These are phyloP conservation scores for Sarocladium strictum DNA, from an alignment of 2,329 filamentous ascomycete genomes.

Conservation along the genomic window DNA sequence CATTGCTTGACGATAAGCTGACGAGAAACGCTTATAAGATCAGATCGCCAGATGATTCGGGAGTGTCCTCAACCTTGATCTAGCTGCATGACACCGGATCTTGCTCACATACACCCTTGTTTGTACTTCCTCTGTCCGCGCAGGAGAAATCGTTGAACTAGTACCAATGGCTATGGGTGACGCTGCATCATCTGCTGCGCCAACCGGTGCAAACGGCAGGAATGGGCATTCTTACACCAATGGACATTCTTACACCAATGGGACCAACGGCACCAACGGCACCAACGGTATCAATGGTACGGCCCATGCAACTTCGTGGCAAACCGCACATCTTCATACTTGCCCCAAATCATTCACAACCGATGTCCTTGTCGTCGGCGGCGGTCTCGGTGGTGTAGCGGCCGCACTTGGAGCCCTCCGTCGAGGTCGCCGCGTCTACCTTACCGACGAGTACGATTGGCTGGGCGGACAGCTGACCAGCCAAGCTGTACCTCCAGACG, in stretches of 20 bases:
- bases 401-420: constrained; percentile 21
- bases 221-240: background rate
- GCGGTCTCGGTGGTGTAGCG: constrained; percentile 21
- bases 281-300: no score
- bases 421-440: constrained; percentile 16
- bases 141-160: no score
- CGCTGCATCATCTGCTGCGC: background rate
- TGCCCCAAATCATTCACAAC: constrained; percentile 13
- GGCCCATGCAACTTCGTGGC: constrained; percentile 1
- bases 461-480: constrained; percentile 22
- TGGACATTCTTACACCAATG: background rate
- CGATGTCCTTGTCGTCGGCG: constrained; percentile 19
- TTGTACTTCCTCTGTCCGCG: no score
- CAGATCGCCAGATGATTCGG: background rate
- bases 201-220: background rate
- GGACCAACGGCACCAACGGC: background rate
- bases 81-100: background rate
- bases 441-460: constrained; percentile 24
- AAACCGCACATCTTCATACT: constrained; percentile 3
- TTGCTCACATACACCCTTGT: no score
- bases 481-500: constrained; percentile 22
- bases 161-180: constrained; percentile 4
- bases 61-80: background rate
- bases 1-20: background rate
- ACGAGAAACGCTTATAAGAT: background rate